Evolutionary conservation across 2,329 filamentous ascomycete species (phyloP).

Genomic region (Talaromyces piceae): DNA sequence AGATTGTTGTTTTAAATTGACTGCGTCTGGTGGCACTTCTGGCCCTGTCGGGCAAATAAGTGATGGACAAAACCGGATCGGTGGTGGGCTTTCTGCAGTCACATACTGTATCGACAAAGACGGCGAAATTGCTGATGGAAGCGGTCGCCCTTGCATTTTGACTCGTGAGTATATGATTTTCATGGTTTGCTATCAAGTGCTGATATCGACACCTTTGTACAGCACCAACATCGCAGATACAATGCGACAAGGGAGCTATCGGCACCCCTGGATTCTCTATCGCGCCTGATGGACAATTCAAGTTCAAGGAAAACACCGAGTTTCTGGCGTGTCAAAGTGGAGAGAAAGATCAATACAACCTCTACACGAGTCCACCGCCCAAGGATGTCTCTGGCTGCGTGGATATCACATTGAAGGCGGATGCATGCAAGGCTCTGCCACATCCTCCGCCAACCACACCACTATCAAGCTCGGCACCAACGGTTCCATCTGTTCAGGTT

Average conservation of each 20-base stretch:
- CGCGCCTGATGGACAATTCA: constrained; percentile 45
- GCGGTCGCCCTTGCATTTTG: constrained; percentile 55
- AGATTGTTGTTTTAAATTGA: constrained; percentile 48
- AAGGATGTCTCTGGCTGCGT: constrained; percentile 27
- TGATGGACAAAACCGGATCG: constrained; percentile 57
- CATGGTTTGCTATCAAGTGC: background rate
- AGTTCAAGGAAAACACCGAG: constrained; percentile 43
- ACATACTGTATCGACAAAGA: constrained; percentile 50
- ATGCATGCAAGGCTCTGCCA: constrained; percentile 25
- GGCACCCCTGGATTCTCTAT: constrained; percentile 52
- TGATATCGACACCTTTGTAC: background rate
- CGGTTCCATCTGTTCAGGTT: constrained; percentile 5
- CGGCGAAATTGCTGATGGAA: constrained; percentile 48
- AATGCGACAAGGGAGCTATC: constrained; percentile 51
- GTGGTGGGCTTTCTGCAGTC: constrained; percentile 40
- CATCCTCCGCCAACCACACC: background rate
- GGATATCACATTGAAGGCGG: constrained; percentile 28
- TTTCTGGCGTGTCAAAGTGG: constrained; percentile 57
- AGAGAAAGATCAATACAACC: constrained; percentile 31
- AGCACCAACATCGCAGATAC: constrained; percentile 53
- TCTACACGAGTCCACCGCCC: constrained; percentile 32
- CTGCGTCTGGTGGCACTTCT: constrained; percentile 38
- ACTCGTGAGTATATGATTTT: constrained; percentile 43
- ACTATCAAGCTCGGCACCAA: constrained; percentile 9
- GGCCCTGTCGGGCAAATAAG: constrained; percentile 52